These are phyloP conservation scores for Globisporangium iwayamae DNA, from an alignment of 352 stramenopile species.

Conservation along the genomic window DNA sequence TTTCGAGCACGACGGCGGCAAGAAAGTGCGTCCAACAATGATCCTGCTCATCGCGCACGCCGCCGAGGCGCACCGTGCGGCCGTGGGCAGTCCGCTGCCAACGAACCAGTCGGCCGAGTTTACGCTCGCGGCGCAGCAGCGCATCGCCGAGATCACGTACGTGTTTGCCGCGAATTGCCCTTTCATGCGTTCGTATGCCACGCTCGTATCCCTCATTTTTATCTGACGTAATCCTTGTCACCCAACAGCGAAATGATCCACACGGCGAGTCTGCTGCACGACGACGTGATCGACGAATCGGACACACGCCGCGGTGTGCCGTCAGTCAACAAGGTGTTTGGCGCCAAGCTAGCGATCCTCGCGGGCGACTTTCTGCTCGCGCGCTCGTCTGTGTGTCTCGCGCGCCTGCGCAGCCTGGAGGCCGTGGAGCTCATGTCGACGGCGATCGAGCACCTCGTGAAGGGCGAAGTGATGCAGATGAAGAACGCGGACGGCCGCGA, in stretches of 20 bases:
- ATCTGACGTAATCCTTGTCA: constrained; percentile 16
- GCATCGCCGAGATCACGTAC: constrained; percentile 84
- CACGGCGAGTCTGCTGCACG: constrained; percentile 97
- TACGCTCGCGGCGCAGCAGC: constrained; percentile 66
- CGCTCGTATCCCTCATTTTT: not conserved
- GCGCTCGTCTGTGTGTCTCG: constrained; percentile 93
- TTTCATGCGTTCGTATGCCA: not conserved
- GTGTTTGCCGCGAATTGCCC: constrained; percentile 10
- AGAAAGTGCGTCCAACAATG: constrained; percentile 98
- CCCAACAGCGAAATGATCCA: constrained; percentile 96
- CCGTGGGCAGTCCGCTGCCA: constrained; percentile 35
- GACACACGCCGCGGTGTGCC: constrained; percentile 93
- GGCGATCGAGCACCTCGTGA: constrained; percentile 98
- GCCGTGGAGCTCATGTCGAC: constrained; percentile 98
- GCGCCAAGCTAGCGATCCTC: constrained; percentile 98
- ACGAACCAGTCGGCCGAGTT: constrained; percentile 69
- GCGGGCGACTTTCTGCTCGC: constrained; percentile 97
- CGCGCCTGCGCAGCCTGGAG: constrained; percentile 92
- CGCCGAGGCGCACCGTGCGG: constrained; percentile 76
- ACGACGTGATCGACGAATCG: constrained; percentile 98
- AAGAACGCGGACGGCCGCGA: constrained; percentile 76
- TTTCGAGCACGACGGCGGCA: constrained; percentile 93
- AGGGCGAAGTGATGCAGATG: constrained; percentile 99
- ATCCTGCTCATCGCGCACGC: constrained; percentile 93
- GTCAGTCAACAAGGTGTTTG: constrained; percentile 96